Percentiles rank a stretch among this genome's conserved stretches.
These are phyloP conservation scores for Melampsora americana DNA, from an alignment of 1,284 basidiomycete species.

Conservation along the genomic window DNA sequence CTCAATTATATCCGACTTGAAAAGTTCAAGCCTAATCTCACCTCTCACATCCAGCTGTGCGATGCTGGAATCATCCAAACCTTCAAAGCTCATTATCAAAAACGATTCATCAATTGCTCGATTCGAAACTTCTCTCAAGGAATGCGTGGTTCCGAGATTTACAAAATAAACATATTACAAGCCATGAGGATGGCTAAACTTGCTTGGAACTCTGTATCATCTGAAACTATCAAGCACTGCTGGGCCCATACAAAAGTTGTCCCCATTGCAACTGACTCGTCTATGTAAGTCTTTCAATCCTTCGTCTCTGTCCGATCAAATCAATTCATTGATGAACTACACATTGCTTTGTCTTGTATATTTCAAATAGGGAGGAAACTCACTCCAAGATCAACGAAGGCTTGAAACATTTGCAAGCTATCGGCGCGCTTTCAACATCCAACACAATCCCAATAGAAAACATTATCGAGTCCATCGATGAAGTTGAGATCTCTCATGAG, in stretches of 20 bases:
- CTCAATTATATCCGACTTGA: not conserved
- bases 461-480: too few species aligned
- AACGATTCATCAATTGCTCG: not conserved
- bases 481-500: too few species aligned
- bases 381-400: not conserved
- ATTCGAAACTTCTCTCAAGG: not conserved
- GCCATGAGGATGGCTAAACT: not conserved
- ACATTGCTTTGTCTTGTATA: not conserved
- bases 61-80: constrained; percentile 21
- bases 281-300: not conserved
- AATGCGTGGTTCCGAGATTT: not conserved
- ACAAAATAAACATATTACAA: not conserved
- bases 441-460: too few species aligned
- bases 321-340: not conserved
- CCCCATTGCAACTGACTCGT: too few species aligned
- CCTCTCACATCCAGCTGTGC: constrained; percentile 13
- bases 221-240: not conserved
- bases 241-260: too few species aligned
- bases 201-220: not conserved
- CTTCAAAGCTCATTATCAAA: constrained; percentile 9
- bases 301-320: not conserved
- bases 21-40: constrained; percentile 19
- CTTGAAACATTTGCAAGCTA: too few species aligned
- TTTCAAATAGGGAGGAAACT: not conserved
- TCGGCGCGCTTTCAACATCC: too few species aligned